Base-by-base conservation (phyloP, 768 basidiomycete genomes). In the Panaeolus cyanescens region DNA sequence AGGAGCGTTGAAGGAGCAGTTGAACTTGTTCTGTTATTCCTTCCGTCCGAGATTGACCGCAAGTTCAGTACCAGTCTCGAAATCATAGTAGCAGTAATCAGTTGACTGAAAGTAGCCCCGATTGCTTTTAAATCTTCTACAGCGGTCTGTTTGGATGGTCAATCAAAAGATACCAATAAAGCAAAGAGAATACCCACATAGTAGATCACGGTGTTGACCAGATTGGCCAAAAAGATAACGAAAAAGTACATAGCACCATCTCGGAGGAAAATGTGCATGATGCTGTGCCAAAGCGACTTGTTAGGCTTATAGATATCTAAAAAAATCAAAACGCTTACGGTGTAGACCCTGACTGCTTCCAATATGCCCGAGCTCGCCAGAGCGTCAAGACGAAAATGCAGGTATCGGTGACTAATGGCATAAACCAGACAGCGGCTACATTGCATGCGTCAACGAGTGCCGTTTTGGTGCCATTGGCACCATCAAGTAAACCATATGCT, bases 21-120 rank as follows among this genome's bases (percentile, higher is more conserved):
- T n/a, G 45, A 40, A 20, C n/a, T 10, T 4, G n/a, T 5, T 17
- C n/a, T 25, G 45, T 50, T 50, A 10, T 15, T 50, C 15, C 45
- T 50, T 13, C 22, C 15, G 25, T 50, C 45, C 15, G 54, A 45
- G 20, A 30, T 33, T 56, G 65, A 65, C 10, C 73, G 73, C 13
- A 73, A 68, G 59, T 72, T 74, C 28, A 74, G 64, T 12, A 73
- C 68, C 10, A 74, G 69, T 2, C 72, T 70, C 17, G 73, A 73
- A 12, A 73, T 63, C 69, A 74, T 71, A 1, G 64, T 59, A 13
- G 70, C 57, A 5, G 72, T 73, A 15, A 74, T 66, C n/a, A 71
- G 65, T 56, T 73, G 73, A 33, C 70, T 72, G 63, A 74, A 73
- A 0, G 72, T 71, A 3, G 73, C 73, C 9, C 72, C 73, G 33